Percentiles rank a stretch among this genome's conserved stretches.
These are phyloP conservation scores for Ganoderma lucidum DNA, from an alignment of 1,284 basidiomycete species.

Conservation along the genomic window DNA sequence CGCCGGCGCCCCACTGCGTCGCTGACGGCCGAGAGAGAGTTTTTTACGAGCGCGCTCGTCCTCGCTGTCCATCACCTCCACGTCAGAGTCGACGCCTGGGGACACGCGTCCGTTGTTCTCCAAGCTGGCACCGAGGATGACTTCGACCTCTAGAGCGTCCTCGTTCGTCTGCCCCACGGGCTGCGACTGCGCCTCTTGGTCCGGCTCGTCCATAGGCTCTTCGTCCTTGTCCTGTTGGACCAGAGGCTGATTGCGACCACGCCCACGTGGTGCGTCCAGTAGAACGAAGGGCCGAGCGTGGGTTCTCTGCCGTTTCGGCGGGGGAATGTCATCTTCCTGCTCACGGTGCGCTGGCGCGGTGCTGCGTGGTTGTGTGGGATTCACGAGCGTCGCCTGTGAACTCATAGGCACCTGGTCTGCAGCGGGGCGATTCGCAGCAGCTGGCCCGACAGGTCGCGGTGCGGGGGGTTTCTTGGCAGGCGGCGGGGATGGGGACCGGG, in stretches of 20 bases:
- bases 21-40: slow-evolving; percentile 2
- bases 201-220: background rate
- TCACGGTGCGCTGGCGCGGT: slow-evolving; percentile 18
- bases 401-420: slow-evolving; percentile 28
- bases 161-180: slow-evolving; percentile 12
- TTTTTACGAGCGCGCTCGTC: slow-evolving; percentile 22
- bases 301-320: slow-evolving; percentile 2
- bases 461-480: slow-evolving; percentile 6
- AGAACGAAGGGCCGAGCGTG: background rate
- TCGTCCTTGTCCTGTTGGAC: background rate
- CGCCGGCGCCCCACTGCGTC: background rate
- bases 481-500: background rate
- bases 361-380: slow-evolving; percentile 1
- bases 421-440: background rate
- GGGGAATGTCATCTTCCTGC: background rate
- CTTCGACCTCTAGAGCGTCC: slow-evolving; percentile 20
- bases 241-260: background rate
- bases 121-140: slow-evolving; percentile 8
- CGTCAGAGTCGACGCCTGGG: background rate
- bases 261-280: background rate
- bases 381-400: slow-evolving; percentile 37
- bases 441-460: background rate
- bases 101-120: background rate
- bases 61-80: slow-evolving; percentile 27
- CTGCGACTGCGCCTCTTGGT: slow-evolving; percentile 9